A percentile compares a stretch with the other conserved stretches of the same genome.
Evolutionary conservation across 768 basidiomycete genomes (phyloP).

Genomic region (Rhodocollybia butyracea): DNA sequence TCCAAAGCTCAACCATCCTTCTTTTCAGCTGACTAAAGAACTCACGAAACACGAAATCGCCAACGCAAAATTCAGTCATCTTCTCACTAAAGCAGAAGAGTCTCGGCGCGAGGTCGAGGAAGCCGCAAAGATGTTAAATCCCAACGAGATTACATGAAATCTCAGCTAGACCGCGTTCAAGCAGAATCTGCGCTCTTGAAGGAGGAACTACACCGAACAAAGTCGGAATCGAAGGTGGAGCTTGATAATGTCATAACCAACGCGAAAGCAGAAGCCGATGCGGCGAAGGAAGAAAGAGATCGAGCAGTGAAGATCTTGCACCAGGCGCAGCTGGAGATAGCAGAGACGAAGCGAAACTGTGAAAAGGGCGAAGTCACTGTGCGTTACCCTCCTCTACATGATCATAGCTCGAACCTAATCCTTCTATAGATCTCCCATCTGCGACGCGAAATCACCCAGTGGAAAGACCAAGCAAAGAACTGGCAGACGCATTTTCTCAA

Average conservation of each 20-base stretch:
- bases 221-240: not conserved
- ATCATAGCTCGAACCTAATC: slow-evolving; percentile 32
- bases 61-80: too few species aligned
- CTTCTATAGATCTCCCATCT: slow-evolving; percentile 58
- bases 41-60: not conserved
- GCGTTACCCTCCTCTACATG: slow-evolving; percentile 16
- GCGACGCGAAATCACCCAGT: slow-evolving; percentile 61
- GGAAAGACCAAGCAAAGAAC: slow-evolving; percentile 72
- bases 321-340: slow-evolving; percentile 39
- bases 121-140: not conserved
- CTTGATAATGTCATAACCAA: not conserved
- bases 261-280: slow-evolving; percentile 34
- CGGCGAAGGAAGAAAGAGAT: slow-evolving; percentile 31
- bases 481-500: slow-evolving; percentile 82
- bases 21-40: not conserved
- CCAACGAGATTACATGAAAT: not conserved
- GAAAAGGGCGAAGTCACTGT: slow-evolving; percentile 45
- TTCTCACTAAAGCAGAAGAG: not conserved
- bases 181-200: not conserved
- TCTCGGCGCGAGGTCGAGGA: not conserved
- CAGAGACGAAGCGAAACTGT: slow-evolving; percentile 44
- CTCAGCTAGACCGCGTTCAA: not conserved
- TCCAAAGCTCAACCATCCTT: not conserved
- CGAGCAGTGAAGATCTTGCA: slow-evolving; percentile 45
- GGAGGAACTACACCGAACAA: not conserved